Evolutionary conservation across 1,284 basidiomycete genomes (phyloP), one percentile per base, ranked within the genome.

Genomic region (Schizopora paradoxa): DNA sequence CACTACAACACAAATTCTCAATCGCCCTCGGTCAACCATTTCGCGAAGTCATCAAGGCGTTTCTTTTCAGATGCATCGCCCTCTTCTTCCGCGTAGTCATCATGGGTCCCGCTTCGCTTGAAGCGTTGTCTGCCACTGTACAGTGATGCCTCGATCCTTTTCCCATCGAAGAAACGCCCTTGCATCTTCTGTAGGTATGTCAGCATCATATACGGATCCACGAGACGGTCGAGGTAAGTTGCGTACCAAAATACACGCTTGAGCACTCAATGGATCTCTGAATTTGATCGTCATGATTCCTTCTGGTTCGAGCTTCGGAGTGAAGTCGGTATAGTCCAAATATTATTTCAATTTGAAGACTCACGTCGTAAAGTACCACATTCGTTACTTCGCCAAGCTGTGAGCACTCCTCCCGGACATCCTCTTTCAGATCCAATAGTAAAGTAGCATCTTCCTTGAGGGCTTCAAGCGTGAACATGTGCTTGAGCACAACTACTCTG

Each of bases 271-370:
- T 4, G 86, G 75, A 53, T 95, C 91, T 49, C 83, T 82, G 70
- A 98, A 99, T 57, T 95, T 95, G 52, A 99, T 84, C 0, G 93
- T 95, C 78, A 99, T 97, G 47, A 99, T 69, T 1, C 96, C 96
- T 32, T 97, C 92, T 18, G 82, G 72, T 63, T 99, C 96, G 68
- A 85, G 79, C 92, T 97, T 65, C 43, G n/a, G n/a, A 54, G 35
- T 25, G 33, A 43, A 10, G 16, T 36, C 44, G 11, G 56, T 42
- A 34, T 19, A 25, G 47, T 35, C 36, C 42, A 14, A 47, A 41
- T 18, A 16, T 13, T 14, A 37, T 23, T 36, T 8, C 14, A 33
- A 43, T 39, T 39, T 22, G 16, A 36, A 35, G 6, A 74, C 90
- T 65, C 61, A 95, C 92, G 68, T 99, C 95, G 63, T 95, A 99